phyloP scores from a whole-genome alignment of 148 eudicot species.

The Fallopia convolvulus region DNA sequence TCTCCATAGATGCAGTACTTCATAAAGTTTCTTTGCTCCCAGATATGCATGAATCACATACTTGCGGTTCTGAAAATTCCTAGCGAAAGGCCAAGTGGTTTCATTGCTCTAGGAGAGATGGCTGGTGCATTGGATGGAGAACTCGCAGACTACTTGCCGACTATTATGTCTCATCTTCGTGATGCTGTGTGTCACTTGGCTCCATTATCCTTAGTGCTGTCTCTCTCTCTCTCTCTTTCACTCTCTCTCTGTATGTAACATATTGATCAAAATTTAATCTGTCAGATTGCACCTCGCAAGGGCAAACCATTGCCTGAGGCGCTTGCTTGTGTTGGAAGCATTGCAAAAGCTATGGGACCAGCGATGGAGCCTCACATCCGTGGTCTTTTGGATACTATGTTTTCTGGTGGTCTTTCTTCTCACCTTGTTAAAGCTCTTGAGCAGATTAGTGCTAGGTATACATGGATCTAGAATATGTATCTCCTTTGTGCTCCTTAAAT shows the following conservation, averaged over 20 bases:
- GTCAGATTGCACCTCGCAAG: conserved; percentile 96
- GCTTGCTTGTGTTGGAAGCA: conserved; percentile 89
- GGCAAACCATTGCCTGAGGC: conserved; percentile 94
- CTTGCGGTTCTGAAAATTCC: conserved; percentile 89
- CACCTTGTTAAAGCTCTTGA: conserved; percentile 78
- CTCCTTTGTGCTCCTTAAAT: not conserved
- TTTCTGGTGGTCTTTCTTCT: conserved; percentile 78
- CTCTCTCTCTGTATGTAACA: not conserved
- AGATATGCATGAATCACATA: conserved; percentile 98
- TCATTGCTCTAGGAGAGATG: conserved; percentile 98
- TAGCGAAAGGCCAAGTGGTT: conserved; percentile 92
- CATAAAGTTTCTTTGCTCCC: conserved; percentile 7
- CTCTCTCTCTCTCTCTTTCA: not conserved
- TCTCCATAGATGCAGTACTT: not conserved
- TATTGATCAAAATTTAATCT: conserved; percentile 6
- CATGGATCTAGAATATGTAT: not conserved
- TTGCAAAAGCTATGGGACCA: conserved; percentile 91
- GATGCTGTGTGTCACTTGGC: conserved; percentile 63
- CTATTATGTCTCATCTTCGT: conserved; percentile 85
- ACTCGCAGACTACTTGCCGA: conserved; percentile 88
- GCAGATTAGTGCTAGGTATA: conserved; percentile 66
- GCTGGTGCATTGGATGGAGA: conserved; percentile 99
- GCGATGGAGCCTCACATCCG: conserved; percentile 77
- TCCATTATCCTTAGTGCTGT: not conserved
- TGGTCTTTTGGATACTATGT: conserved; percentile 89